A percentile compares a stretch with the other conserved stretches of the same genome.
phyloP scores from a whole-genome alignment of 768 basidiomycete genomes.

The Collybiopsis luxurians region DNA sequence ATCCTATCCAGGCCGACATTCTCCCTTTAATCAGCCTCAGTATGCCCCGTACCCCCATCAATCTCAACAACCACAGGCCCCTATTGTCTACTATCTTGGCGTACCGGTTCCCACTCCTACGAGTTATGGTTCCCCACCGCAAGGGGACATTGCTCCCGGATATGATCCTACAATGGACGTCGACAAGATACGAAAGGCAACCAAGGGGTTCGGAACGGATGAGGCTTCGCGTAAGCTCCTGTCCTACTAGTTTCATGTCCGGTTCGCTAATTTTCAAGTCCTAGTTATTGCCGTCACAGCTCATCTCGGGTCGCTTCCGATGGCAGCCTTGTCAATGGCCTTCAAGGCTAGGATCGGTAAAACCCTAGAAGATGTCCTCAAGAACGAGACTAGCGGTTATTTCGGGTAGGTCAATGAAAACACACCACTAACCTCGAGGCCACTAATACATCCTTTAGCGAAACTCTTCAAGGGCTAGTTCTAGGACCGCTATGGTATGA shows the following conservation, averaged over 20 bases:
- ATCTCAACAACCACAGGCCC: not conserved
- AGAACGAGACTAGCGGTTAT: constrained; percentile 3
- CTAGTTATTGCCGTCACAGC: not conserved
- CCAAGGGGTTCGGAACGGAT: constrained; percentile 9
- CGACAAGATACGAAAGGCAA: constrained; percentile 8
- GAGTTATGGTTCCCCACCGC: not conserved
- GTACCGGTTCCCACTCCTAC: constrained; percentile 1
- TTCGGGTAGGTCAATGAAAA: not conserved
- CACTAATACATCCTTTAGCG: too few relatives aligned
- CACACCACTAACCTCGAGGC: too few relatives aligned
- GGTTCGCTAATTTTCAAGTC: not conserved
- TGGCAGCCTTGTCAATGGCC: not conserved
- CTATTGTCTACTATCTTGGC: not conserved
- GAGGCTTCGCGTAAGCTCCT: constrained; percentile 5
- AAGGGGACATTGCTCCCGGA: not conserved
- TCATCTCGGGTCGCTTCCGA: constrained; percentile 3
- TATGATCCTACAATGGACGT: constrained; percentile 6
- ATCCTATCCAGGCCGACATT: not conserved
- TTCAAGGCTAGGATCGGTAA: constrained; percentile 8
- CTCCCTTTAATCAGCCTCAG: not conserved
- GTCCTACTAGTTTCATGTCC: not conserved
- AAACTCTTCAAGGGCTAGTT: not conserved
- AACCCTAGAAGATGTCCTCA: not conserved
- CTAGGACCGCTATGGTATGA: constrained; percentile 8
- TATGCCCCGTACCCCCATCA: not conserved